Base-by-base conservation (phyloP, 2,329 filamentous ascomycete species). In the Pyricularia pennisetigena region DNA sequence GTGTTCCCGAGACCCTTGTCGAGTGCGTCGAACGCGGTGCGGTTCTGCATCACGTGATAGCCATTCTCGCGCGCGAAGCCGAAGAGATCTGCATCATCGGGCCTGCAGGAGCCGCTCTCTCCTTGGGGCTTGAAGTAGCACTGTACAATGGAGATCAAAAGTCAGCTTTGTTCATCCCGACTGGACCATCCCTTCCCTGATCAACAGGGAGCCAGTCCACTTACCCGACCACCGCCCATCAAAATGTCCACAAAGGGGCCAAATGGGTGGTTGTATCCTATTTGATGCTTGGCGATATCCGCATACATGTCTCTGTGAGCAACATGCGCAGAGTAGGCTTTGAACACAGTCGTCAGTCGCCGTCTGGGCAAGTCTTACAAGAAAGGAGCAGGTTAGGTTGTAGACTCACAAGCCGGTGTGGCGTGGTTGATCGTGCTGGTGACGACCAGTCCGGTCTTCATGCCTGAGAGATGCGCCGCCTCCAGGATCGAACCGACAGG, bases 401-500 rank as follows among this genome's bases (percentile, higher is more conserved):
- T 5, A 16, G n/a, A 67, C 70, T 9, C 64, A 72, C 75, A 74
- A 3, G 75, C 72, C 41, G 72, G 75, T 20, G 73, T 78, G 66
- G 71, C 75, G 67, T 79, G 75, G 71, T 78, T 79, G 71, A 80
- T 79, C 35, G 75, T 77, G 8, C 74, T 78, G 1, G 79, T 80
- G 4, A 79, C 79, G n/a, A 80, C 77, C n/a, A 80, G 75, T 14
- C 77, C 78, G 16, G 79, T 80, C 72, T 76, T 77, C 70, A 76
- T 78, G 49, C 79, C 79, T 35, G 76, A 73, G 35, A 78, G 70
- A 70, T 79, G 77, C 14, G 78, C 78, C 9, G 78, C 78, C 71
- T 80, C 79, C 57, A 80, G 74, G 24, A 80, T 76, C 23, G 76
- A 78, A 49, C 76, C 79, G 23, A 78, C 75, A 23, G 78, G 77